These are phyloP conservation scores for Nidularia sp. DNA, from an alignment of 768 basidiomycete genomes.

Conservation along the genomic window DNA sequence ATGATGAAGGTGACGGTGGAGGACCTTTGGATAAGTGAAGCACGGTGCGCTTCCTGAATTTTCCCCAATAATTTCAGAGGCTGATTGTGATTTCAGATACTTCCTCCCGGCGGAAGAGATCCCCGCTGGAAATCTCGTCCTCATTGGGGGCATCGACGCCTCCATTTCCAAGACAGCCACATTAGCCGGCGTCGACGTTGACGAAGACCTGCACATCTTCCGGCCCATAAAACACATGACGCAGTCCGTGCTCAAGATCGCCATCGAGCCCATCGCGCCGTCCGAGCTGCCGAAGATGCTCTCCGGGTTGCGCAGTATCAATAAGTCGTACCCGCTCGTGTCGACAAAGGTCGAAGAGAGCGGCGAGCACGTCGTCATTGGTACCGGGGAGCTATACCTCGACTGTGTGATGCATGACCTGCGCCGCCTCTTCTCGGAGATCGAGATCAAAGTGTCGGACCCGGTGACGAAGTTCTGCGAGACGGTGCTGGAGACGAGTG, in stretches of 20 bases:
- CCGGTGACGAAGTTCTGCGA: conserved; percentile 98
- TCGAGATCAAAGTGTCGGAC: conserved; percentile 99
- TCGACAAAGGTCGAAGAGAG: conserved; percentile 97
- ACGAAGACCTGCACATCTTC: conserved; percentile 94
- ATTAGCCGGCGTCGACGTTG: conserved; percentile 62
- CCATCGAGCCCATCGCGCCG: conserved; percentile 96
- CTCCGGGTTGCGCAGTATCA: conserved; percentile 92
- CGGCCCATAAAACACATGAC: conserved; percentile 95
- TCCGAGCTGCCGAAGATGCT: conserved; percentile 99
- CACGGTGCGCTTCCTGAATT: conserved; percentile 53
- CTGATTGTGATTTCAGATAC: conserved; percentile 53
- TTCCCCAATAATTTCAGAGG: background rate
- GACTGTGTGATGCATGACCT: conserved; percentile 98
- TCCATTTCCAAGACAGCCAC: conserved; percentile 97
- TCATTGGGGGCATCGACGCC: conserved; percentile 89
- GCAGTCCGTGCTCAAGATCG: conserved; percentile 94
- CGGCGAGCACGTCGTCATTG: conserved; percentile 95
- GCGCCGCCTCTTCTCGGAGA: conserved; percentile 88
- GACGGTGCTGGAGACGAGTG: conserved; percentile 96
- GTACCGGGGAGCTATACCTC: conserved; percentile 95
- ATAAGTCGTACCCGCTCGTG: conserved; percentile 95
- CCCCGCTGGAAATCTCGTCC: conserved; percentile 88
- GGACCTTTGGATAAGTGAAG: conserved; percentile 86
- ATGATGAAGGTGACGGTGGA: conserved; percentile 86
- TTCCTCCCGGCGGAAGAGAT: conserved; percentile 86